A percentile compares a stretch with the other conserved stretches of the same genome.
Evolutionary conservation across 2,329 filamentous ascomycete genomes (phyloP).

Genomic region (Parafenestella ontariensis): DNA sequence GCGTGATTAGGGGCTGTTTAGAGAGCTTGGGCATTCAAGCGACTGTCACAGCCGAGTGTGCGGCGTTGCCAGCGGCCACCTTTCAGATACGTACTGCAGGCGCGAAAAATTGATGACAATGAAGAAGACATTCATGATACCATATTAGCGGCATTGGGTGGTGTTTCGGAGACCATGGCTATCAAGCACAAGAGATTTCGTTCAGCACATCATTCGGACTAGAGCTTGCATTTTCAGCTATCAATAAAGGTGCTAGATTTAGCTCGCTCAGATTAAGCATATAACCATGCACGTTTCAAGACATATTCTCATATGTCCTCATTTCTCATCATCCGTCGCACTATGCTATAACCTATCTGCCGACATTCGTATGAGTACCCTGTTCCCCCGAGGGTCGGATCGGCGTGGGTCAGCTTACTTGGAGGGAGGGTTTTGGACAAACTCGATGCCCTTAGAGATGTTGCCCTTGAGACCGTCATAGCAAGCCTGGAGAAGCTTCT

Average conservation of each 20-base stretch:
- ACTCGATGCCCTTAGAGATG: constrained; percentile 91
- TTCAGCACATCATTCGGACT: not conserved
- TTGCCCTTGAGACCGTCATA: constrained; percentile 86
- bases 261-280: constrained; percentile 9
- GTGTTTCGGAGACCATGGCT: constrained; percentile 22
- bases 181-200: not conserved
- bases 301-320: constrained; percentile 15
- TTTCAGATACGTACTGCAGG: constrained; percentile 93
- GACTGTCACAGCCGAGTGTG: constrained; percentile 88
- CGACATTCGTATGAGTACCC: constrained; percentile 12
- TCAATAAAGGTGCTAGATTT: constrained; percentile 1
- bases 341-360: constrained; percentile 29
- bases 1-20: constrained; percentile 88
- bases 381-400: not conserved
- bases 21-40: constrained; percentile 90
- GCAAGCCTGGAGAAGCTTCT: constrained; percentile 79
- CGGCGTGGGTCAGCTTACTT: constrained; percentile 37
- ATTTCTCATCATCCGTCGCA: constrained; percentile 15
- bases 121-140: not conserved
- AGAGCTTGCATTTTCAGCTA: constrained; percentile 1
- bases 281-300: constrained; percentile 11
- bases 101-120: constrained; percentile 64
- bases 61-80: constrained; percentile 83
- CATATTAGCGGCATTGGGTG: constrained; percentile 42
- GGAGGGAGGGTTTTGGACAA: constrained; percentile 79